Base-by-base conservation (phyloP, 139 green algal genomes). In the Edaphochlamys debaryana region DNA sequence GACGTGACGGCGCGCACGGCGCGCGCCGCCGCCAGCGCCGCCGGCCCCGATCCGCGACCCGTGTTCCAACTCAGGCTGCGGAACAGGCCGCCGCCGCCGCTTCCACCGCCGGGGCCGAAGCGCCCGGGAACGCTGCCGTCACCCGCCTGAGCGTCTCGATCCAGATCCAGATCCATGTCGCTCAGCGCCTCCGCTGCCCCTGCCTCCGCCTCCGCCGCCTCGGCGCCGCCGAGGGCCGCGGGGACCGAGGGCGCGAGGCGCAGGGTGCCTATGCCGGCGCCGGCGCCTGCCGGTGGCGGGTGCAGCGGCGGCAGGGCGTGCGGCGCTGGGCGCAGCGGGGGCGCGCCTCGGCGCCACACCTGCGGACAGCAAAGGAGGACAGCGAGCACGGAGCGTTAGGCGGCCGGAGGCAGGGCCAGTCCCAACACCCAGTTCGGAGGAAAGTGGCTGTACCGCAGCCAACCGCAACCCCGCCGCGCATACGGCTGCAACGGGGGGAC, bases 301-400 rank as follows among this genome's bases (percentile, higher is more conserved):
- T 25, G 60, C 4, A 17, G 7, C 30, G 30, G 30, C 4, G 60
- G 60, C 6, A 40, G n/a, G 0, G 34, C 17, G 17, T 17, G 64
- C 36, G 4, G 32, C 34, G 15, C 20, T 1, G 34, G 64, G 13
- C 15, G 62, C n/a, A 19, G 32, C n/a, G n/a, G 64, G 64, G 64
- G 1, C 34, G 9, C 11, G 15, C 22, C 30, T 9, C 73, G 73
- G 9, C 73, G 73, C 73, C 73, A 80, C 73, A 80, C 9, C 73
- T 80, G 73, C 29, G 60, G 11, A 27, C 27, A 36, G 58, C 2
- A 22, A 67, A 6, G 3, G 4, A 67, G 6, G 27, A 29, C 29
- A 11, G 58, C 11, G 29, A 19, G 29, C 29, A 13, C 3, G 27
- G 27, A 29, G 27, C 27, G 7, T 6, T 30, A 11, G 34, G 64